These are phyloP conservation scores for Mycogone perniciosa DNA, from an alignment of 2,329 filamentous ascomycete species.

Conservation along the genomic window DNA sequence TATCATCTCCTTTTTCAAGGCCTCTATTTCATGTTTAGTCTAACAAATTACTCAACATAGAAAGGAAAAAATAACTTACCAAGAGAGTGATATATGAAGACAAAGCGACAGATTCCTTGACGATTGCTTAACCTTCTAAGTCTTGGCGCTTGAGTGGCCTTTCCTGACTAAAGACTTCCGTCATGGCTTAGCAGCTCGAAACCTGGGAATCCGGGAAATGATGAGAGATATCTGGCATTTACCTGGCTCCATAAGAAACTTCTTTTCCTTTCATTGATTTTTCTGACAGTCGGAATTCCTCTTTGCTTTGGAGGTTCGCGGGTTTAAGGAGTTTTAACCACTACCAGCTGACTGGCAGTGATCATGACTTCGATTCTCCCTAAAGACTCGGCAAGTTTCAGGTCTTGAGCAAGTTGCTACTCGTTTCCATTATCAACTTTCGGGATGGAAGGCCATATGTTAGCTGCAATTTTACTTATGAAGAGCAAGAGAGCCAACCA, in stretches of 20 bases:
- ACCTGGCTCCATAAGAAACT: slow-evolving; percentile 20
- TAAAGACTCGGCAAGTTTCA: slow-evolving; percentile 6
- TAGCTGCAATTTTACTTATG: neutral
- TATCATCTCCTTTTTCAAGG: slow-evolving; percentile 18
- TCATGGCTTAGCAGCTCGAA: no score
- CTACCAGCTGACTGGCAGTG: fast-evolving
- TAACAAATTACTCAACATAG: neutral
- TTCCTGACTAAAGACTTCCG: neutral
- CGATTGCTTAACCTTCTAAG: neutral
- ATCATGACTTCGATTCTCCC: slow-evolving; percentile 13
- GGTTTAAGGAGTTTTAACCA: neutral
- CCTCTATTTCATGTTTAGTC: slow-evolving; percentile 12
- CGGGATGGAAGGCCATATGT: neutral
- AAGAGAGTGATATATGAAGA: slow-evolving; percentile 20
- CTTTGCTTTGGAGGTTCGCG: neutral
- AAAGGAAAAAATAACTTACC: slow-evolving; percentile 9
- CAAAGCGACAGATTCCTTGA: neutral
- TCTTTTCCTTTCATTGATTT: slow-evolving; percentile 23
- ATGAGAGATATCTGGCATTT: neutral
- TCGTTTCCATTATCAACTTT: slow-evolving; percentile 12
- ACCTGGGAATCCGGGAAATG: no score
- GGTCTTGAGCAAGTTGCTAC: neutral
- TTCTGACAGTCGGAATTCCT: slow-evolving; percentile 13
- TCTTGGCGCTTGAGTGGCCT: neutral
- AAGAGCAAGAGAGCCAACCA: neutral